Evolutionary conservation across 768 basidiomycete species (phyloP).

Genomic region (Candolleomyces efflorescens): DNA sequence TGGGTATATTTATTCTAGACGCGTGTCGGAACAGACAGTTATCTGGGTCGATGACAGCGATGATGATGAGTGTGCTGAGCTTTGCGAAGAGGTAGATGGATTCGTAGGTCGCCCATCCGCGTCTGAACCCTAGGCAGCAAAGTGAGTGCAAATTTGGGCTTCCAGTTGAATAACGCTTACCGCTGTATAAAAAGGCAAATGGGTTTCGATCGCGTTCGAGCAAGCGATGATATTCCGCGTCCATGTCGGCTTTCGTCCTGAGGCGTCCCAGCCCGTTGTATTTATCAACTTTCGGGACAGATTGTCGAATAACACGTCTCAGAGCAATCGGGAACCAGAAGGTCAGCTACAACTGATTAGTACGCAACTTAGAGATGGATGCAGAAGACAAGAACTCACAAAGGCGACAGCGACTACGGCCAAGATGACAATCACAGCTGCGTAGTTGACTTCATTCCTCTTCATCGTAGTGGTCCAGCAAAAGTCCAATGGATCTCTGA

Average conservation of each 20-base stretch:
- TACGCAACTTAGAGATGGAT: not conserved
- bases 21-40: conserved; percentile 69
- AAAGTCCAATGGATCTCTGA: conserved; percentile 61
- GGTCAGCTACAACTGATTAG: conserved; percentile 42
- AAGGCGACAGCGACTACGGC: conserved; percentile 45
- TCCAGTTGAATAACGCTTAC: conserved; percentile 30
- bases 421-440: conserved; percentile 57
- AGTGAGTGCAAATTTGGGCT: not conserved
- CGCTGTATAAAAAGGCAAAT: conserved; percentile 65
- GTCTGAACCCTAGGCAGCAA: conserved; percentile 55
- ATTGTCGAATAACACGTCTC: conserved; percentile 46
- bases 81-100: conserved; percentile 67
- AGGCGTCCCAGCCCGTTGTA: conserved; percentile 70
- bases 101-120: conserved; percentile 65
- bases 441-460: conserved; percentile 63
- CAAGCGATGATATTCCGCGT: conserved; percentile 66
- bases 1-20: conserved; percentile 43
- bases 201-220: conserved; percentile 62
- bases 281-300: conserved; percentile 60
- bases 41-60: conserved; percentile 62
- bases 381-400: conserved; percentile 32
- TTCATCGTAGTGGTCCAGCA: conserved; percentile 81
- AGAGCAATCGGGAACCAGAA: conserved; percentile 69
- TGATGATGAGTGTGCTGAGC: conserved; percentile 58
- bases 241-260: conserved; percentile 52